Percentiles rank a stretch among this genome's conserved stretches.
Conservation (phyloP, 2,329 filamentous ascomycete genomes). For the Furcasterigmium furcatum region DNA sequence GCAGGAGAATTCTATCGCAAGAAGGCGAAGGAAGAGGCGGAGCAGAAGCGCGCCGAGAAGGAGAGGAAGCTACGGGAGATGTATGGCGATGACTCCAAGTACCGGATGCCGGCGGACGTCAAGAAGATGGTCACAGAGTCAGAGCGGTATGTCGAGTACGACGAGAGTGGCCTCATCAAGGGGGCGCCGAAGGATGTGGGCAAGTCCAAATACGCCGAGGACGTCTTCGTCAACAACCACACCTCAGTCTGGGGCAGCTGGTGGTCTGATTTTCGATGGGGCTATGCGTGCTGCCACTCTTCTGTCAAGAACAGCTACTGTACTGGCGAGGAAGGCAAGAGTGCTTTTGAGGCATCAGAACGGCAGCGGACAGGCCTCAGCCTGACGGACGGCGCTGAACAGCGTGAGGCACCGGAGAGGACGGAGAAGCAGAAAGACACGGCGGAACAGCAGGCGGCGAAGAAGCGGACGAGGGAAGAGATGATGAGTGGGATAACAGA, state of each 20-base stretch:
- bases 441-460: conserved; percentile 30
- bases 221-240: conserved; percentile 87
- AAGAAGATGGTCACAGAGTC: conserved; percentile 67
- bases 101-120: conserved; percentile 56
- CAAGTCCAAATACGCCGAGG: conserved; percentile 89
- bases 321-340: conserved; percentile 84
- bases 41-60: conserved; percentile 64
- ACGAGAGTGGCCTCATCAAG: conserved; percentile 85
- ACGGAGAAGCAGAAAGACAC: conserved; percentile 28
- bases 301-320: conserved; percentile 96
- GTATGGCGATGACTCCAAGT: conserved; percentile 66
- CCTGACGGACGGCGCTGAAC: conserved; percentile 24
- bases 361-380: conserved; percentile 47
- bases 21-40: conserved; percentile 72
- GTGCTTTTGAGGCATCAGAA: conserved; percentile 76
- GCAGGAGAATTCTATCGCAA: conserved; percentile 82
- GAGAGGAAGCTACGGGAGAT: conserved; percentile 73
- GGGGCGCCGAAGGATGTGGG: conserved; percentile 73
- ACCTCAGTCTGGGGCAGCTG: conserved; percentile 92
- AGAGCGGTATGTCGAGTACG: conserved; percentile 90
- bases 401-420: conserved; percentile 14
- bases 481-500: conserved; percentile 76
- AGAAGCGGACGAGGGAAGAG: conserved; percentile 75
- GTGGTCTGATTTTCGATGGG: conserved; percentile 96
- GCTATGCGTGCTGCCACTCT: conserved; percentile 92